phyloP scores from a whole-genome alignment of 495 filamentous ascomycete species.

The Daldinia loculata region DNA sequence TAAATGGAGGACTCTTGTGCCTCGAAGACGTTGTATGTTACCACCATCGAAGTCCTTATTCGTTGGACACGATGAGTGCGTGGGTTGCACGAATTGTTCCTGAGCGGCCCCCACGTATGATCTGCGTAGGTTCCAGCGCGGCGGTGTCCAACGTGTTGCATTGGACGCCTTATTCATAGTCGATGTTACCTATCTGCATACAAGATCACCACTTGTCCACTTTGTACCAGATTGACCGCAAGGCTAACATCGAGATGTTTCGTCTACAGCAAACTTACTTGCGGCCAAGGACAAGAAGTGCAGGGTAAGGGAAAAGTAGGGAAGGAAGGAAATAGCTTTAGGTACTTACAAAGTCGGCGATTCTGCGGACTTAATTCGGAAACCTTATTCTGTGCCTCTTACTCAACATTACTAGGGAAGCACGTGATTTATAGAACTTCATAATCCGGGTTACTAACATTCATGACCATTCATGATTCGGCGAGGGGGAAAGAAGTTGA shows the following conservation, averaged over 20 bases:
- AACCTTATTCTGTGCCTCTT: background rate
- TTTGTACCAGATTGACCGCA: slow-evolving; percentile 7
- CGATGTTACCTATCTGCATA: slow-evolving; percentile 2
- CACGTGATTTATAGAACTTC: slow-evolving; percentile 11
- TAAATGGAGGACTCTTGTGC: background rate
- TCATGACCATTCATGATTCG: background rate
- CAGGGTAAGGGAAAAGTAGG: background rate
- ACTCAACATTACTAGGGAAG: background rate
- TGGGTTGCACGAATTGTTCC: slow-evolving; percentile 2
- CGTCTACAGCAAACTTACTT: background rate
- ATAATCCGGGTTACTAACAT: background rate
- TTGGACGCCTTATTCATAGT: background rate
- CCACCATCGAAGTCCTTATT: background rate
- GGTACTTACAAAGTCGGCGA: background rate
- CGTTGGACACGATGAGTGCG: slow-evolving; percentile 7
- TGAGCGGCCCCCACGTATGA: slow-evolving; percentile 7
- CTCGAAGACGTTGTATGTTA: slow-evolving; percentile 10
- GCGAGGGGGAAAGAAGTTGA: background rate
- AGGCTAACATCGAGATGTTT: background rate
- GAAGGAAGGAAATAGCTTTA: background rate
- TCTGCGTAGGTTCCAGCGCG: slow-evolving; percentile 22
- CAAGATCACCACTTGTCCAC: background rate
- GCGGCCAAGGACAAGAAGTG: background rate
- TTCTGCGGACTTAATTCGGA: slow-evolving; percentile 28
- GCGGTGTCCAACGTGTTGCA: slow-evolving; percentile 9